Evolutionary conservation across 495 filamentous ascomycete genomes (phyloP), one percentile per base, ranked within the genome.

Genomic region (Lichina pygmaea): DNA sequence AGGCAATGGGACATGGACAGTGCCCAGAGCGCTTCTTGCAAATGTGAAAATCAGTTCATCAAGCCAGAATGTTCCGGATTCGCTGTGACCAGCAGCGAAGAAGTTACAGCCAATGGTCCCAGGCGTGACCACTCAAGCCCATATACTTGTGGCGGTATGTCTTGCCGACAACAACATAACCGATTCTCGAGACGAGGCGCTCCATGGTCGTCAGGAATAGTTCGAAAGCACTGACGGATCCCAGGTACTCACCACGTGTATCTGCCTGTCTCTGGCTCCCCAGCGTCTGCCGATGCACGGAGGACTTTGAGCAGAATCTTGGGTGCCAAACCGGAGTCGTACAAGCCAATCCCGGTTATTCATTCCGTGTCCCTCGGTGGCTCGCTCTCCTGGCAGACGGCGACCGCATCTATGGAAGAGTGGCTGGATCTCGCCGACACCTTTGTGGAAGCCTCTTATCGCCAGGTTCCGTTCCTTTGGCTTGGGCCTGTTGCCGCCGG

Each of bases 401-500:
- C 64, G 31, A 56, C 52, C 6, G 46, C 45, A 42, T 60, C 60
- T 37, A 61, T 70, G 56, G 60, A 66, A 24, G 64, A 67, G 55
- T 67, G 61, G 63, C 49, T 60, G 34, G 43, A 52, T 7, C 44
- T 66, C 6, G 60, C 62, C 32, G 52, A 57, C 44, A 41, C 15
- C 17, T 40, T 47, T n/a, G 38, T 38, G 13, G 6, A 17, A 11
- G 11, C 50, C 42, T 61, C 57, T 24, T 50, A 51, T 44, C 54
- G 57, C 5, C 61, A 60, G 31, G 58, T 60, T 7, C 66, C 65
- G 2, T 62, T 70, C 46, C 57, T 70, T 17, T 66, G 63, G 58
- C 38, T 67, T 9, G 61, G 64, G n/a, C 66, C 64, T n/a, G 60
- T 57, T n/a, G 60, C 64, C 7, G 58, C 60, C 11, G 64, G 63